These are phyloP conservation scores for Tagetes erecta DNA, from an alignment of 129 eudicot genomes.

Conservation along the genomic window DNA sequence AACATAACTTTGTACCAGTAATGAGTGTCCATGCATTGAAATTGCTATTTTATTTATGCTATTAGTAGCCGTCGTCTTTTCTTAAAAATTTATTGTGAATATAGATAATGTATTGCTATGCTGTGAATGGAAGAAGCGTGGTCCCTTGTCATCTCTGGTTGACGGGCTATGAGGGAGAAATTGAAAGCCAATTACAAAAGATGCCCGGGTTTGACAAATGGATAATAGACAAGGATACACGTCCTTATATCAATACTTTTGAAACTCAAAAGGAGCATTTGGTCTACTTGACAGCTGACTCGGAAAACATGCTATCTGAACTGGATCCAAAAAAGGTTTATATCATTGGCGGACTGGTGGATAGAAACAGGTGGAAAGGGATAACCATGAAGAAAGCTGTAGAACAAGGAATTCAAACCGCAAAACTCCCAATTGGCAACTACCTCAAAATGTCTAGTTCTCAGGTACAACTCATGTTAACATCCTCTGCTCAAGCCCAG, in stretches of 20 bases:
- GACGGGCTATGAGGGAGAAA: constrained; percentile 80
- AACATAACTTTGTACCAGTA: neutral
- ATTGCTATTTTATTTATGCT: constrained; percentile 9
- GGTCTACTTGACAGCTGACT: constrained; percentile 93
- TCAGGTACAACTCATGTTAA: constrained; percentile 49
- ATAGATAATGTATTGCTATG: constrained; percentile 92
- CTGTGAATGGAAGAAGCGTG: constrained; percentile 70
- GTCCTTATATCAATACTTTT: constrained; percentile 77
- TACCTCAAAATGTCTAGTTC: constrained; percentile 94
- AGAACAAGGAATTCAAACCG: constrained; percentile 90
- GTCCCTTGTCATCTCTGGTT: constrained; percentile 89
- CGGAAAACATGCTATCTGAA: constrained; percentile 70
- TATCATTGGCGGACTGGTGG: constrained; percentile 91
- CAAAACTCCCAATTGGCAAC: constrained; percentile 87
- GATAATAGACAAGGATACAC: constrained; percentile 73
- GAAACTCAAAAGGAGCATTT: constrained; percentile 67
- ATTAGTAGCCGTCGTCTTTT: neutral
- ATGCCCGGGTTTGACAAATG: constrained; percentile 88
- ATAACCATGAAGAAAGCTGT: constrained; percentile 86
- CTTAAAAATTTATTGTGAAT: neutral
- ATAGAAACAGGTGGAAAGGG: constrained; percentile 96
- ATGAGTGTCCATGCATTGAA: constrained; percentile 3
- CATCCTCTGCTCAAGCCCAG: neutral
- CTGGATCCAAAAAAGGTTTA: constrained; percentile 69
- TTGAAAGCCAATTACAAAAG: constrained; percentile 58